Evolutionary conservation across 352 stramenopile genomes (phyloP), one percentile per base, ranked within the genome.

Genomic region (Phytophthora sojae): DNA sequence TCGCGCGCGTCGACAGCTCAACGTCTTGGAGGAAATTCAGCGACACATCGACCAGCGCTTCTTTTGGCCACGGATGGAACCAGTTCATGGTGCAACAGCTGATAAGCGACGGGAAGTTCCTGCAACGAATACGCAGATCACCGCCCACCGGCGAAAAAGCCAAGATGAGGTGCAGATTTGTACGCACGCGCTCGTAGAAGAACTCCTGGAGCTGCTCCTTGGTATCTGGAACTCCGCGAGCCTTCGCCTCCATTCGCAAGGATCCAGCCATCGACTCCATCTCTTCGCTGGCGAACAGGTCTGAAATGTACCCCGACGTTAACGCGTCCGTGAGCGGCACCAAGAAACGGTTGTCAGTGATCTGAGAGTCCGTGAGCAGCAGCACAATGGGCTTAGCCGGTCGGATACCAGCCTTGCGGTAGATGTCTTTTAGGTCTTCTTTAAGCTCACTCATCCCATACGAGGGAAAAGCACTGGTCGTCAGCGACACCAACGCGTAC

Each of bases 1-100:
- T 85, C 8, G 89, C 82, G 17, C 78, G 75, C 0, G 82, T 90
- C 0, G 73, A 78, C 8, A 95, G 59, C 3, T 93, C 79, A 0
- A 95, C 65, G n/a, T 94, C 79, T 12, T 93, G 81, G 4, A 98
- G 69, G 53, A 97, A 98, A 21, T 90, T 81, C 37, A 96, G 69
- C 7, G 92, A 92, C 2, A 98, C 92, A 57, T 93, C 89, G 1
- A 97, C 81, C 3, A 97, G 81, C 5, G 90, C 89, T 65, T 97
- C 93, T 62, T 90, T 91, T 0, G 94, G 92, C 93, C 94, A 98
- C 35, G 89, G 78, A 50, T 97, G 93, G 68, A 98, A 98, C 92
- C 92, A 97, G 64, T 97, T 77, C 66, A 97, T 95, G 3, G 76
- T 76, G 45, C 89, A 95, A 52, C 76, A 90, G 51, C 69, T 84